phyloP scores from a whole-genome alignment of 192 early-diverging fungal species.

The Umbelopsis vinacea region DNA sequence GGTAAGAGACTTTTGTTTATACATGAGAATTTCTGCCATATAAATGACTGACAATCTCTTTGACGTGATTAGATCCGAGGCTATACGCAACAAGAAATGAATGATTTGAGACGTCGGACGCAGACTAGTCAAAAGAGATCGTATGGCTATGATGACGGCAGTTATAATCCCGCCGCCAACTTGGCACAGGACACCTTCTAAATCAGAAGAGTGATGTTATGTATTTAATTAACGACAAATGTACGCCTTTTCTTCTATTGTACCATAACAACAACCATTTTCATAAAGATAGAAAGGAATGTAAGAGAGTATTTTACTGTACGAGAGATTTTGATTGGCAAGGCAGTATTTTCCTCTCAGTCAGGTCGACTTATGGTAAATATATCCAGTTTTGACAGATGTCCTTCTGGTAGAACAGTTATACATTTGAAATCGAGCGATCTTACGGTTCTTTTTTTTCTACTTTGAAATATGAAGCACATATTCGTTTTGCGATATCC shows the following conservation, averaged over 20 bases:
- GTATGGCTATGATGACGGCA: constrained; percentile 7
- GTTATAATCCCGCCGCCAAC: constrained; percentile 2
- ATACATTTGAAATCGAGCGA: no score
- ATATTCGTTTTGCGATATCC: neutral
- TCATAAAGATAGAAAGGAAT: no score
- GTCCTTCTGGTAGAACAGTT: no score
- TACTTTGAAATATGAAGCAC: no score
- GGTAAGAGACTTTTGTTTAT: constrained; percentile 2
- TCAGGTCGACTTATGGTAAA: no score
- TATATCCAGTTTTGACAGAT: no score
- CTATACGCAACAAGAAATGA: constrained; percentile 20
- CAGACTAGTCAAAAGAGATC: neutral
- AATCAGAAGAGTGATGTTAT: neutral
- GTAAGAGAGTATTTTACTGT: no score
- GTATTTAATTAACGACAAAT: neutral
- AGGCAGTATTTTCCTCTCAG: no score
- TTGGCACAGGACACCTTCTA: constrained; percentile 12
- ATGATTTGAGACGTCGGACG: neutral
- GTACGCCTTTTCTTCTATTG: no score
- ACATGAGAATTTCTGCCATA: neutral
- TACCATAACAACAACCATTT: neutral
- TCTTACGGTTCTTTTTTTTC: no score
- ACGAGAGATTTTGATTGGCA: no score
- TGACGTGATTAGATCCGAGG: neutral
- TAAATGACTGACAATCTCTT: neutral